Evolutionary conservation across 495 filamentous ascomycete species (phyloP).

Genomic region (Penicillium nucicola): DNA sequence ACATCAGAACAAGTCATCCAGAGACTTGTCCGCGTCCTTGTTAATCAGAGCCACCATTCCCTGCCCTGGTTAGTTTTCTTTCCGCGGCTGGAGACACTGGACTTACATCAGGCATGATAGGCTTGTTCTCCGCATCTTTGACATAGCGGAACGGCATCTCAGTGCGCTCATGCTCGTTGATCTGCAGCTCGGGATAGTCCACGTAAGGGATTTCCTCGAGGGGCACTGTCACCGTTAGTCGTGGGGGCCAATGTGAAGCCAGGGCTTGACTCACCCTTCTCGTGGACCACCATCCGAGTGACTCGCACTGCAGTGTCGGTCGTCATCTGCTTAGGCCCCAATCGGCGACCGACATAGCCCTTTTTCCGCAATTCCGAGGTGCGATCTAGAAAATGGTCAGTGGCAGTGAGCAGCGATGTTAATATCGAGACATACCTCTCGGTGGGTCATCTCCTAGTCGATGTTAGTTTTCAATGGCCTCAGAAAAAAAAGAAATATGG

Average conservation of each 20-base stretch:
- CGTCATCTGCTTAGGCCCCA: constrained; percentile 96
- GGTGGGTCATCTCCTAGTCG: constrained; percentile 86
- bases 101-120: constrained; percentile 85
- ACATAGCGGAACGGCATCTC: constrained; percentile 99
- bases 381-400: constrained; percentile 59
- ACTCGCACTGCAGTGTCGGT: constrained; percentile 96
- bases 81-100: background rate
- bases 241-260: background rate
- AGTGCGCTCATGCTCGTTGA: constrained; percentile 88
- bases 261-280: constrained; percentile 55
- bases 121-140: constrained; percentile 64
- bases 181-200: constrained; percentile 82
- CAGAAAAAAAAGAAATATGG: too few species aligned
- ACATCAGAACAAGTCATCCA: constrained; percentile 77
- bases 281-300: constrained; percentile 81
- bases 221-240: constrained; percentile 51
- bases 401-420: background rate
- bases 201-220: constrained; percentile 74
- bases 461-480: background rate
- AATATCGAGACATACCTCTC: constrained; percentile 60
- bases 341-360: constrained; percentile 81
- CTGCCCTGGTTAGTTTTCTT: constrained; percentile 36
- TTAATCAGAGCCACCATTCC: constrained; percentile 94
- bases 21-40: constrained; percentile 86
- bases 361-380: constrained; percentile 91